Evolutionary conservation across 768 basidiomycete genomes (phyloP).

Genomic region (Boletus pseudopeckii): DNA sequence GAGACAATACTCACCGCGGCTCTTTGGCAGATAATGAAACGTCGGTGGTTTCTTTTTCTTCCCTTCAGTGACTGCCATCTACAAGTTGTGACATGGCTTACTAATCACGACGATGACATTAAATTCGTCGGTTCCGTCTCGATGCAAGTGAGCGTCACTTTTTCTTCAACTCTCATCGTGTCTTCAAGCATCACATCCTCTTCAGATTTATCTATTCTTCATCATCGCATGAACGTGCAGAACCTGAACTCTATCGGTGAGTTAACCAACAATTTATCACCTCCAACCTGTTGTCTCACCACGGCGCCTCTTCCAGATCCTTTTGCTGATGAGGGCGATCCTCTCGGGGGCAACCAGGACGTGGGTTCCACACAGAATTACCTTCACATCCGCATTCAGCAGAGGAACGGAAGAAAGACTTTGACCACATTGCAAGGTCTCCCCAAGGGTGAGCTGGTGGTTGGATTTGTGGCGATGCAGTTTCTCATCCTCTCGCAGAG

Average conservation of each 20-base stretch:
- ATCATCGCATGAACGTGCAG: conserved; percentile 92
- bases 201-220: conserved; percentile 39
- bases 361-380: conserved; percentile 80
- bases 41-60: conserved; percentile 58
- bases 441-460: conserved; percentile 64
- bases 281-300: conserved; percentile 6
- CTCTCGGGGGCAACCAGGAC: conserved; percentile 68
- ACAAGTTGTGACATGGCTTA: conserved; percentile 14
- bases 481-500: conserved; percentile 46
- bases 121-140: conserved; percentile 20
- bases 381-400: conserved; percentile 97
- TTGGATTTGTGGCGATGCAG: conserved; percentile 10
- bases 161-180: conserved; percentile 28
- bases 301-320: conserved; percentile 59
- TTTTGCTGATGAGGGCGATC: conserved; percentile 92
- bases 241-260: conserved; percentile 80
- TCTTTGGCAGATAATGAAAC: conserved; percentile 62
- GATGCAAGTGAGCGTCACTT: conserved; percentile 8
- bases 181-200: conserved; percentile 46
- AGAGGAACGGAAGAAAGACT: conserved; percentile 98
- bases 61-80: conserved; percentile 5
- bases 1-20: conserved; percentile 50
- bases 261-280: conserved; percentile 15
- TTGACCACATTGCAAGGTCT: conserved; percentile 96
- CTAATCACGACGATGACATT: conserved; percentile 21